Evolutionary conservation across 345 rosid genomes (phyloP).

Genomic region (Pseudoturritis turrita): DNA sequence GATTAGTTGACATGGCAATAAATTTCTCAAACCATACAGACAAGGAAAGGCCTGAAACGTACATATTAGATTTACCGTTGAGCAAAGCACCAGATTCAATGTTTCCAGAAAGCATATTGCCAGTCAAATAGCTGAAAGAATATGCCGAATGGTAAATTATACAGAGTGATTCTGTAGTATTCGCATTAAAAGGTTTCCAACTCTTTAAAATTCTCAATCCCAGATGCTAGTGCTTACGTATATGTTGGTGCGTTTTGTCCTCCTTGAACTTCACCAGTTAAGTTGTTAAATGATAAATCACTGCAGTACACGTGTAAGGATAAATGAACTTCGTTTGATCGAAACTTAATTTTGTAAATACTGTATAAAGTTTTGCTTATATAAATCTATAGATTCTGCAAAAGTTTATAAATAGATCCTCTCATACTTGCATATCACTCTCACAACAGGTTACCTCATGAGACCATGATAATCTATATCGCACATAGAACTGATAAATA

Average conservation of each 20-base stretch:
- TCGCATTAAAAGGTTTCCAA: not conserved
- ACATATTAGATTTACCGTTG: slow-evolving; percentile 6
- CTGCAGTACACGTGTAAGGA: not conserved
- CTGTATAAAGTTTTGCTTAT: not conserved
- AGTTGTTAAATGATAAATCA: slow-evolving; percentile 27
- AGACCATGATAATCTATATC: not conserved
- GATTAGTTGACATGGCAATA: not conserved
- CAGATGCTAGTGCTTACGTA: too few relatives aligned
- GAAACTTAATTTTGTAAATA: not conserved
- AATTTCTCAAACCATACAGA: not conserved
- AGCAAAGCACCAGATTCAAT: not conserved
- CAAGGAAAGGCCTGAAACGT: not conserved
- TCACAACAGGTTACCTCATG: not conserved
- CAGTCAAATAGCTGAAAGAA: slow-evolving; percentile 23
- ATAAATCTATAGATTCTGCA: not conserved
- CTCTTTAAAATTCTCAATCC: not conserved
- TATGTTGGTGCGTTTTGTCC: not conserved
- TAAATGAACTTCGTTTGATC: not conserved
- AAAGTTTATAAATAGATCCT: not conserved
- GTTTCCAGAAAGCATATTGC: slow-evolving; percentile 25
- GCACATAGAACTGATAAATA: not conserved
- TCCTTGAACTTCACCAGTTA: slow-evolving; percentile 7
- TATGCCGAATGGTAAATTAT: not conserved
- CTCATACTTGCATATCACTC: not conserved
- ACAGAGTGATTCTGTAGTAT: not conserved